Percentiles rank a stretch among this genome's conserved stretches.
These are phyloP conservation scores for Saccharomyces hybrid DNA, from an alignment of 1,139 yeast genomes.

Conservation along the genomic window DNA sequence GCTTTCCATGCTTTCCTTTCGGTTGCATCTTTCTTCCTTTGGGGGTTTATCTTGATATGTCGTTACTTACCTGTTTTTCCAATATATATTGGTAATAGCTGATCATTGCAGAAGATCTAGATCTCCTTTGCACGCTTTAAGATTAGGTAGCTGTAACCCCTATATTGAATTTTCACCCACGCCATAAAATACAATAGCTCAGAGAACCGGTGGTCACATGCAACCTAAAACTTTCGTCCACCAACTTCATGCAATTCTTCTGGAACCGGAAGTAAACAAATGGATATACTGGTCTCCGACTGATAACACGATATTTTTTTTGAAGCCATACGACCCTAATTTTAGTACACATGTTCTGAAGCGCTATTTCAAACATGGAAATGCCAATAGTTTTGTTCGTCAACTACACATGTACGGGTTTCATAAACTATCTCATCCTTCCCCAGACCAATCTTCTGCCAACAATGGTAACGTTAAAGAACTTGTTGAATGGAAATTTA, in stretches of 20 bases:
- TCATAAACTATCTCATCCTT: slow-evolving; percentile 13
- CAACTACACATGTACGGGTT: slow-evolving; percentile 75
- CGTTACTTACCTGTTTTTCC: neutral
- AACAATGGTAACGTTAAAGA: slow-evolving; percentile 16
- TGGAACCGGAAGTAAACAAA: slow-evolving; percentile 28
- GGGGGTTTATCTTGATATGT: neutral
- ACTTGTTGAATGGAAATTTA: slow-evolving; percentile 68
- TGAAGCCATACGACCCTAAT: slow-evolving; percentile 59
- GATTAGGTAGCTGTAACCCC: neutral
- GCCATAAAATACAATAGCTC: neutral
- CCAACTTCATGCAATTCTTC: slow-evolving; percentile 26
- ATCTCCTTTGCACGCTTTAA: neutral
- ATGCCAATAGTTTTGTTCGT: slow-evolving; percentile 69
- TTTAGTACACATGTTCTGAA: slow-evolving; percentile 54
- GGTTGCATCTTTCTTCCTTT: neutral
- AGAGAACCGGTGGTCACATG: slow-evolving; percentile 1
- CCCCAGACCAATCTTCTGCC: slow-evolving; percentile 13
- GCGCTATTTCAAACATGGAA: slow-evolving; percentile 71
- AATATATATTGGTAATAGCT: neutral
- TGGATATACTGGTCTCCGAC: slow-evolving; percentile 70
- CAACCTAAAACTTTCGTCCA: slow-evolving; percentile 24
- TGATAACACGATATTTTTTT: slow-evolving; percentile 52
- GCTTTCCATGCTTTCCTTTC: slow-evolving; percentile 1
- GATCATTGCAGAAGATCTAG: neutral
- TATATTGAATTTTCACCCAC: neutral